These are phyloP conservation scores for Gnomoniopsis sp. DNA, from an alignment of 2,329 filamentous ascomycete genomes.

Conservation along the genomic window DNA sequence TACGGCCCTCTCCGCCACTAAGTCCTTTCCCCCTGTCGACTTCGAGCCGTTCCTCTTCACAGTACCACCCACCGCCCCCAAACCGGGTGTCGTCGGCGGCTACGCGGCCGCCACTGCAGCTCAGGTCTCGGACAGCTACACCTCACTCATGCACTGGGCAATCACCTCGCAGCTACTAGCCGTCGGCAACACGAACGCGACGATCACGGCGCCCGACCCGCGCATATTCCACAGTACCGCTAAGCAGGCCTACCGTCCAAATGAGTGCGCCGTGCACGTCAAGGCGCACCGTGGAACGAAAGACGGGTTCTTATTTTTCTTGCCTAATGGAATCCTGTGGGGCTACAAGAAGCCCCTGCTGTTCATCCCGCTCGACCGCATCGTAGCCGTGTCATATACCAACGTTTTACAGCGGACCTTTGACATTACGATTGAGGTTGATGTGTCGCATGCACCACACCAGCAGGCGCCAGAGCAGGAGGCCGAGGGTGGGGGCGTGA, in stretches of 20 bases:
- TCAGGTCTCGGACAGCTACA: slow-evolving; percentile 56
- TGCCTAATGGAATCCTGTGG: slow-evolving; percentile 65
- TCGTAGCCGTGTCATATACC: slow-evolving; percentile 63
- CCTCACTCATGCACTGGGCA: slow-evolving; percentile 59
- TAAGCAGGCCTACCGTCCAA: slow-evolving; percentile 55
- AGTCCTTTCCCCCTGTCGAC: slow-evolving; percentile 25
- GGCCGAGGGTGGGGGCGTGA: slow-evolving; percentile 24
- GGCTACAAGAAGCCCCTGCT: slow-evolving; percentile 67
- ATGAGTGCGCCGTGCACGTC: slow-evolving; percentile 62
- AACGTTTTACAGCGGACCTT: slow-evolving; percentile 67
- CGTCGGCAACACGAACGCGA: slow-evolving; percentile 39
- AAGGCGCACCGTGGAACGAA: slow-evolving; percentile 66
- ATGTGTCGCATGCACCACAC: slow-evolving; percentile 26
- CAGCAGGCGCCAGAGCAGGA: slow-evolving; percentile 3
- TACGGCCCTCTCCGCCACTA: slow-evolving; percentile 37
- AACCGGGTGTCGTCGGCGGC: slow-evolving; percentile 55
- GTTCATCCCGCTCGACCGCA: slow-evolving; percentile 59
- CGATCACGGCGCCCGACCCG: slow-evolving; percentile 51
- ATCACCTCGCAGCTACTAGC: slow-evolving; percentile 49
- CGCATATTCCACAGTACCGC: slow-evolving; percentile 55
- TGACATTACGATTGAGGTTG: slow-evolving; percentile 63
- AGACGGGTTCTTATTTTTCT: slow-evolving; percentile 65
- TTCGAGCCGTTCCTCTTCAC: slow-evolving; percentile 63
- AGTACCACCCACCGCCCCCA: slow-evolving; percentile 56
- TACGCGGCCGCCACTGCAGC: slow-evolving; percentile 45